phyloP scores from a whole-genome alignment of 202 grass and related monocot genomes.

The Digitaria exilis region DNA sequence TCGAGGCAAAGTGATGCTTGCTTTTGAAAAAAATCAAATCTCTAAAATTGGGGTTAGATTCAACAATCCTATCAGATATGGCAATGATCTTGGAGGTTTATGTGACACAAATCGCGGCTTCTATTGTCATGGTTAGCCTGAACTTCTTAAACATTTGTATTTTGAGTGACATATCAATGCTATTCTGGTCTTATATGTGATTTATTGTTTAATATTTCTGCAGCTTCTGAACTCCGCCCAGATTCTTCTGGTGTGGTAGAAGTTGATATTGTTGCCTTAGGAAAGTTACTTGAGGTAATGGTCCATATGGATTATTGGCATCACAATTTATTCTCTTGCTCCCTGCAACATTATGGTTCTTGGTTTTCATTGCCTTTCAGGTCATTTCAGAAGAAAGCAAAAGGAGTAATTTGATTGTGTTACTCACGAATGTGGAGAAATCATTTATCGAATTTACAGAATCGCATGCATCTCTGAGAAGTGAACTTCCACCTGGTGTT shows the following conservation, averaged over 20 bases:
- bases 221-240: slow-evolving; percentile 55
- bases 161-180: background rate
- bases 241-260: slow-evolving; percentile 45
- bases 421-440: slow-evolving; percentile 70
- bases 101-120: slow-evolving; percentile 77
- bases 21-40: slow-evolving; percentile 58
- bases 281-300: slow-evolving; percentile 66
- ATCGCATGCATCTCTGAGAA: slow-evolving; percentile 46
- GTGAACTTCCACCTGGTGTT: slow-evolving; percentile 67
- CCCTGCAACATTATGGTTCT: slow-evolving; percentile 6
- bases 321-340: slow-evolving; percentile 3
- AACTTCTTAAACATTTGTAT: slow-evolving; percentile 2
- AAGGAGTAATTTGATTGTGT: slow-evolving; percentile 66
- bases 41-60: slow-evolving; percentile 83
- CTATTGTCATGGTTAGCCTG: slow-evolving; percentile 62
- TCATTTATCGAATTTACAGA: slow-evolving; percentile 50
- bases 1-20: slow-evolving; percentile 73
- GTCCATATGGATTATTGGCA: slow-evolving; percentile 18
- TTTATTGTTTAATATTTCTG: background rate
- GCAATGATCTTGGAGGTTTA: slow-evolving; percentile 80
- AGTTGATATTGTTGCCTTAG: slow-evolving; percentile 54
- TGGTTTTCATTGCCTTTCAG: slow-evolving; percentile 41
- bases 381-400: slow-evolving; percentile 67
- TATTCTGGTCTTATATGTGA: slow-evolving; percentile 19
- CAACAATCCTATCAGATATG: slow-evolving; percentile 59